Evolutionary conservation across 371 early-diverging fungal species (phyloP).

Genomic region (Mucor racemosus): DNA sequence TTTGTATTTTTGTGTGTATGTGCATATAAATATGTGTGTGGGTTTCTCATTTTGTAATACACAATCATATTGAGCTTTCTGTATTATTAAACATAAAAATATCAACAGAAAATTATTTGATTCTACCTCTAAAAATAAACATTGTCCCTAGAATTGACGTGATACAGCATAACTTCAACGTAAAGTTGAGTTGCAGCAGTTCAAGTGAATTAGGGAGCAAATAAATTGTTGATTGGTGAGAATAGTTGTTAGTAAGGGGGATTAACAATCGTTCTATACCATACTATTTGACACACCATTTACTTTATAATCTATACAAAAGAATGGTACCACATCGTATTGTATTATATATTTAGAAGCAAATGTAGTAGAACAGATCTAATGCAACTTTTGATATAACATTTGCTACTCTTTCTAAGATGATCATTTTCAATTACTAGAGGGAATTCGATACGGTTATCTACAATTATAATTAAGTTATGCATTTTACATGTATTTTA

Average conservation of each 20-base stretch:
- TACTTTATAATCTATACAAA: neutral
- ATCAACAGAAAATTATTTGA: neutral
- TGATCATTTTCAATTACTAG: neutral
- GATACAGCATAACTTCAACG: slow-evolving; percentile 9
- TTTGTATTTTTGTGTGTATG: too few relatives aligned
- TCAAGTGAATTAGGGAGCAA: neutral
- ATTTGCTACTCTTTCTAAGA: neutral
- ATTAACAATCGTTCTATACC: neutral
- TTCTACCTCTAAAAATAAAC: neutral
- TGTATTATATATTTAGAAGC: neutral
- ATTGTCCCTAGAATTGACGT: slow-evolving; percentile 2
- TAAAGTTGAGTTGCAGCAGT: neutral
- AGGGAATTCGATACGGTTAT: too few relatives aligned
- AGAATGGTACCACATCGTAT: neutral
- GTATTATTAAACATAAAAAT: neutral
- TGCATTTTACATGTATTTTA: neutral
- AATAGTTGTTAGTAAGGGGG: too few relatives aligned
- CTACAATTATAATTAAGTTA: neutral
- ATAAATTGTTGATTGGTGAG: too few relatives aligned
- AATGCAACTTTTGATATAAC: neutral
- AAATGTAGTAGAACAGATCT: neutral
- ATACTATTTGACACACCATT: neutral
- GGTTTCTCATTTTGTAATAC: neutral
- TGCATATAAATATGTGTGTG: neutral
- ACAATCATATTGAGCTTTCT: neutral